These are phyloP conservation scores for Neonectria neomacrospora DNA, from an alignment of 2,329 filamentous ascomycete species.

Conservation along the genomic window DNA sequence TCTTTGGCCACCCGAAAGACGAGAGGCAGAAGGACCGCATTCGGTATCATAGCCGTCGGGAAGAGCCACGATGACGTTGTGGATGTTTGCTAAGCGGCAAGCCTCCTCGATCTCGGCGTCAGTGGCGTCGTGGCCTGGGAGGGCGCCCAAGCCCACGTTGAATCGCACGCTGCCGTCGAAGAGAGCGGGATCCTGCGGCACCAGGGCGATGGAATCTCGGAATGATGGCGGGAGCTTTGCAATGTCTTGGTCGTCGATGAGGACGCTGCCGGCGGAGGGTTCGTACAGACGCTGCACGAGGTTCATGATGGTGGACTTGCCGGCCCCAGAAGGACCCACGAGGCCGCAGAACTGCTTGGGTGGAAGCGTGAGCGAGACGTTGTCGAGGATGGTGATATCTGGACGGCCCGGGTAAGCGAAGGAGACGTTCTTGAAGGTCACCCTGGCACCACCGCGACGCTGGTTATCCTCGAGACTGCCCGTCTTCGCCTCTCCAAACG, in stretches of 20 bases:
- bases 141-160: slow-evolving; percentile 65
- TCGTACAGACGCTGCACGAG: slow-evolving; percentile 62
- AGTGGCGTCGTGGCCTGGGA: slow-evolving; percentile 64
- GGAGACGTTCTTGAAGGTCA: slow-evolving; percentile 67
- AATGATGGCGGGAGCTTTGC: slow-evolving; percentile 54
- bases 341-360: slow-evolving; percentile 71
- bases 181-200: slow-evolving; percentile 66
- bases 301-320: slow-evolving; percentile 73
- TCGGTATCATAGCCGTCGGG: slow-evolving; percentile 74
- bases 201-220: slow-evolving; percentile 64
- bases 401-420: slow-evolving; percentile 75
- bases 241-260: slow-evolving; percentile 59
- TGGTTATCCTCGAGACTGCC: slow-evolving; percentile 35
- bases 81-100: slow-evolving; percentile 74
- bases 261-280: slow-evolving; percentile 52
- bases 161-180: slow-evolving; percentile 68
- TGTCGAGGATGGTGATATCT: slow-evolving; percentile 65
- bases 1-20: slow-evolving; percentile 81
- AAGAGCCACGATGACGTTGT: slow-evolving; percentile 72
- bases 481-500: slow-evolving; percentile 44
- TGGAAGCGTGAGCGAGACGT: slow-evolving; percentile 65
- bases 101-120: slow-evolving; percentile 73
- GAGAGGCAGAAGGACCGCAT: slow-evolving; percentile 76
- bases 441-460: slow-evolving; percentile 52
- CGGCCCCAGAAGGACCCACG: slow-evolving; percentile 73